Base-by-base conservation (phyloP, 208 protist genomes). In the Leptomonas seymouri region DNA sequence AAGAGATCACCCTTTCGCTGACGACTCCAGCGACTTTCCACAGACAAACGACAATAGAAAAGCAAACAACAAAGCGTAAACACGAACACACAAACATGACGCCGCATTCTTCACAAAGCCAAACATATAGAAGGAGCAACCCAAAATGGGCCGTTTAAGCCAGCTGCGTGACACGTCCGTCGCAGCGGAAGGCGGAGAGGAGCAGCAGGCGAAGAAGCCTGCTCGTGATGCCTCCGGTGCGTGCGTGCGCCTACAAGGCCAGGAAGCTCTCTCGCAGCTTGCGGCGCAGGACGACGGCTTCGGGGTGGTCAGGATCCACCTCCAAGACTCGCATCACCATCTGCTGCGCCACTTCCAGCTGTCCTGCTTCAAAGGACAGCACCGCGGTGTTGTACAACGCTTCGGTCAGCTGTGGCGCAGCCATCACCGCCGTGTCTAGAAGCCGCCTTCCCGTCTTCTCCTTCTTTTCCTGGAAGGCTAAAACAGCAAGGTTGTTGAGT, bases 401-500 rank as follows among this genome's bases (percentile, higher is more conserved):
- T 80, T 99, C 97, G 42, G 85, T 79, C 65, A 98, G 78, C 54
- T 86, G 73, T 31, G 86, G 83, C n/a, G 74, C 77, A 14, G 93
- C 76, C n/a, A 76, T 69, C 27, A 89, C 51, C 23, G 97, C 93
- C 53, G 84, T 84, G 41, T 87, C 54, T 31, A 99, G 83, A 57
- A 91, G 81, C 36, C 79, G 78, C 8, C 67, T 48, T 5, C 91
- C 91, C 44, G 94, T 76, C 61, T 75, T 66, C 30, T 93, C 82
- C 41, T 68, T 60, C 42, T 66, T 45, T 30, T 74, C 59, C 28
- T 67, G 57, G 39, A 68, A 57, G 16, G 59, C 74, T 15, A 98
- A 63, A 23, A 99, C 93, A 28, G 91, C 97, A 2, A 99, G 81
- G 68, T 99, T 99, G 71, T 96, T 99, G 45, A 98, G 89, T 11